Conservation (phyloP, 2,329 filamentous ascomycete genomes). For the Hymenoscyphus salicellus region DNA sequence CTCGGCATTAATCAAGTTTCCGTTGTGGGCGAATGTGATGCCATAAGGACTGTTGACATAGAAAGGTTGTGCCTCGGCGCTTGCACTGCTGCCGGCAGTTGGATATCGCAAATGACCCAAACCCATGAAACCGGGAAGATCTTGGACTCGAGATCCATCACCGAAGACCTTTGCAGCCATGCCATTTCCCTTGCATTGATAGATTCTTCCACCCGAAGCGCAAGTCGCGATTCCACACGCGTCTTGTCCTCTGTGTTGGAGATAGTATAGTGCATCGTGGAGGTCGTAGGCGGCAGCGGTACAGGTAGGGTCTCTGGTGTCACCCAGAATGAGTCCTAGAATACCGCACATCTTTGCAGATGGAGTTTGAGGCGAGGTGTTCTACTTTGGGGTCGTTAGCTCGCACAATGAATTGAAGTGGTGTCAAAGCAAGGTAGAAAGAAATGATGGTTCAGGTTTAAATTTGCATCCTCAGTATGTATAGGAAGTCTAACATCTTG, state of each 20-base stretch:
- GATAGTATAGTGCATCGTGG: slow-evolving; percentile 68
- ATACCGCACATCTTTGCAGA: slow-evolving; percentile 57
- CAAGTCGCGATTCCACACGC: slow-evolving; percentile 79
- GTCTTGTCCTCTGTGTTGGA: slow-evolving; percentile 77
- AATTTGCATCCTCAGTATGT: slow-evolving; percentile 27
- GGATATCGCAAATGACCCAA: slow-evolving; percentile 85
- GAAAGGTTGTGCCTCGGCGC: slow-evolving; percentile 87
- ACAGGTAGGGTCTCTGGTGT: slow-evolving; percentile 45
- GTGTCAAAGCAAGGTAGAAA: background rate
- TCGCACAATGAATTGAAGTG: background rate
- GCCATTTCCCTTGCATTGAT: slow-evolving; percentile 86
- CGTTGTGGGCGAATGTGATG: slow-evolving; percentile 79
- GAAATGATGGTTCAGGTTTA: slow-evolving; percentile 22
- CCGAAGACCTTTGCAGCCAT: slow-evolving; percentile 83
- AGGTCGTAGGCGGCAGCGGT: slow-evolving; percentile 60
- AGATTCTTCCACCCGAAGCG: slow-evolving; percentile 73
- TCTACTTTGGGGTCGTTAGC: background rate
- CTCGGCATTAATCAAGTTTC: slow-evolving; percentile 78
- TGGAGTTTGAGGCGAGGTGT: background rate
- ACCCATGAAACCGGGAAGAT: slow-evolving; percentile 82
- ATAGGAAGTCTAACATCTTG: slow-evolving; percentile 35
- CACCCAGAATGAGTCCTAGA: slow-evolving; percentile 58
- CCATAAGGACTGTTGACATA: slow-evolving; percentile 87
- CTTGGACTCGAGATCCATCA: slow-evolving; percentile 69
- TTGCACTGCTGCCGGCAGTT: slow-evolving; percentile 78